Conservation (phyloP, 306 rosid species). For the Alnus rubra region DNA sequence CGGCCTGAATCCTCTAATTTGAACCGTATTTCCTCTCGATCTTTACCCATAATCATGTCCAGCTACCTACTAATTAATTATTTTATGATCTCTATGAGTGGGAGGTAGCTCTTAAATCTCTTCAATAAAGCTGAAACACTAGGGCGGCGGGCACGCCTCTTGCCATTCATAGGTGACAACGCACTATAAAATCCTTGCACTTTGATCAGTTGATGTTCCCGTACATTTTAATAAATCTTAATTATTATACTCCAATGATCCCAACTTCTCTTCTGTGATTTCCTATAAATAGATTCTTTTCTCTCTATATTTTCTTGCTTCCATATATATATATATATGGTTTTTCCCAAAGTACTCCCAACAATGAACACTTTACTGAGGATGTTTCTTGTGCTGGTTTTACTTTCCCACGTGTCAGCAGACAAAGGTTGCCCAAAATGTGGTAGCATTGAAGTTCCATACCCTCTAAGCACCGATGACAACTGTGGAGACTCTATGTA, state of each 20-base stretch:
- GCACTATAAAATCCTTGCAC: background rate
- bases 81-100: background rate
- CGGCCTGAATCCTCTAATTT: too few species aligned
- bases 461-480: slow-evolving; percentile 68
- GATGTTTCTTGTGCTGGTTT: slow-evolving; percentile 37
- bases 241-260: background rate
- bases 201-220: background rate
- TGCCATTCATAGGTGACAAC: slow-evolving; percentile 9
- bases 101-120: background rate
- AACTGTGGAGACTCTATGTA: slow-evolving; percentile 68
- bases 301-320: slow-evolving; percentile 21
- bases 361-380: slow-evolving; percentile 27
- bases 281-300: slow-evolving; percentile 29
- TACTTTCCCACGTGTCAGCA: slow-evolving; percentile 30
- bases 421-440: slow-evolving; percentile 55
- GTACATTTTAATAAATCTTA: background rate
- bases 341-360: background rate
- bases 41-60: background rate
- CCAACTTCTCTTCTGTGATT: too few species aligned
- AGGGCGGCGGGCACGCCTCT: background rate
- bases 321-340: too few species aligned
- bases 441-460: slow-evolving; percentile 64
- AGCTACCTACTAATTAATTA: background rate
- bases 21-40: background rate
- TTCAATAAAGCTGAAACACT: background rate